Evolutionary conservation across 495 filamentous ascomycete genomes (phyloP).

Genomic region (Penicillium psychrofluorescens): DNA sequence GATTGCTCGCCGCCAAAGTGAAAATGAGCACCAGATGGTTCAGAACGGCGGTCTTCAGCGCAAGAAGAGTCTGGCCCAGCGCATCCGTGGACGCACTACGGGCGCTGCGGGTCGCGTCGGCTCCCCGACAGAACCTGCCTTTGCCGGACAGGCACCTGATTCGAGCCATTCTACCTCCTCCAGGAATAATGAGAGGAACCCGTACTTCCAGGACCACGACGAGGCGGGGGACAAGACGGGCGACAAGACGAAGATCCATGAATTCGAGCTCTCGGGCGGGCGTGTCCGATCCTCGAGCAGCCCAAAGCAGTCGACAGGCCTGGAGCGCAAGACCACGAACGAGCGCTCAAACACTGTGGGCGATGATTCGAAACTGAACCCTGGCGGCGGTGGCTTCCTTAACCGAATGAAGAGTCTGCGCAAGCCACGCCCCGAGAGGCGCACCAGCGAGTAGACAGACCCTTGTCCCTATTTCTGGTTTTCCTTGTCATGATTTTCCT

Average conservation of each 20-base stretch:
- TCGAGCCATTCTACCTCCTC: slow-evolving; percentile 26
- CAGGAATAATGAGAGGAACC: slow-evolving; percentile 56
- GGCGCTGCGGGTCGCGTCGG: slow-evolving; percentile 40
- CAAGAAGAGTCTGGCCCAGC: slow-evolving; percentile 90
- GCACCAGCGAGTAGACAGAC: slow-evolving; percentile 22
- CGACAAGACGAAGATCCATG: slow-evolving; percentile 57
- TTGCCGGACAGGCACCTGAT: slow-evolving; percentile 14
- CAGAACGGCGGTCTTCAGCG: slow-evolving; percentile 62
- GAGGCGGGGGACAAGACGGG: slow-evolving; percentile 65
- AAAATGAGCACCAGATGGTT: slow-evolving; percentile 40
- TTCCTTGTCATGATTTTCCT: slow-evolving; percentile 9
- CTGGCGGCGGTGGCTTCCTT: slow-evolving; percentile 59
- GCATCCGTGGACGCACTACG: slow-evolving; percentile 58
- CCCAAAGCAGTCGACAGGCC: slow-evolving; percentile 43
- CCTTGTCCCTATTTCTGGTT: slow-evolving; percentile 3
- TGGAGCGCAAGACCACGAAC: slow-evolving; percentile 66
- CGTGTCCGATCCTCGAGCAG: slow-evolving; percentile 51
- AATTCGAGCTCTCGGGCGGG: slow-evolving; percentile 27
- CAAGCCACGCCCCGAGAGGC: slow-evolving; percentile 42
- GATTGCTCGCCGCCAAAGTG: slow-evolving; percentile 69
- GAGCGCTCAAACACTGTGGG: slow-evolving; percentile 35
- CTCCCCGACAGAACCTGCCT: slow-evolving; percentile 33
- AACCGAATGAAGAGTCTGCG: slow-evolving; percentile 85
- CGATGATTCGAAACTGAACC: slow-evolving; percentile 36
- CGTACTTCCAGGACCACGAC: slow-evolving; percentile 83